Conservation (phyloP, 2,329 filamentous ascomycete genomes). For the Fusarium nisikadoi region DNA sequence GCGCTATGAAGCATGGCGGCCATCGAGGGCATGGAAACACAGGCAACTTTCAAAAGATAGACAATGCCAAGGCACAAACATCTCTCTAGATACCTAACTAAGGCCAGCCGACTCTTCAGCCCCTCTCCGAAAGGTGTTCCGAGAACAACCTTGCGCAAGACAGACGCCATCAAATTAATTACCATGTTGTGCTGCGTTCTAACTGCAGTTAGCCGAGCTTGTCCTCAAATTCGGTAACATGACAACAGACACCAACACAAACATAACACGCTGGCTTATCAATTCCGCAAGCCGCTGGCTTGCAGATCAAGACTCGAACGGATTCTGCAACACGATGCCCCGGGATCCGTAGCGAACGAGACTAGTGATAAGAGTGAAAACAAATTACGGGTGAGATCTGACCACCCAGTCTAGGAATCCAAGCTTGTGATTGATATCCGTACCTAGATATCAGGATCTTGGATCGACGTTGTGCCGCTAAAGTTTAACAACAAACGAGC, state of each 20-base stretch:
- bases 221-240: not conserved
- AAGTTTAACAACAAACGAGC: not conserved
- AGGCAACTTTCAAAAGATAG: not conserved
- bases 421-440: not conserved
- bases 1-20: not conserved
- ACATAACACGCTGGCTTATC: not conserved
- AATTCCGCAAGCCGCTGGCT: constrained; percentile 11
- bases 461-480: constrained; percentile 12
- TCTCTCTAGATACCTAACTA: not conserved
- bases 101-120: not conserved
- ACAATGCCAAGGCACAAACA: not conserved
- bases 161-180: not conserved
- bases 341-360: not conserved
- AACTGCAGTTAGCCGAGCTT: not conserved
- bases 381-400: constrained; percentile 1
- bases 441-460: not conserved
- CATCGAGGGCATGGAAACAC: not conserved
- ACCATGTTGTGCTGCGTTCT: not conserved
- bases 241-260: not conserved
- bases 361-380: not conserved
- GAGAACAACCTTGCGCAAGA: not conserved
- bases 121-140: not conserved
- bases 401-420: not conserved
- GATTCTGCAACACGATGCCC: not conserved
- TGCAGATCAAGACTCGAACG: constrained; percentile 9